Evolutionary conservation across 2,329 filamentous ascomycete species (phyloP).

Genomic region (Phyllosticta citriasiana): DNA sequence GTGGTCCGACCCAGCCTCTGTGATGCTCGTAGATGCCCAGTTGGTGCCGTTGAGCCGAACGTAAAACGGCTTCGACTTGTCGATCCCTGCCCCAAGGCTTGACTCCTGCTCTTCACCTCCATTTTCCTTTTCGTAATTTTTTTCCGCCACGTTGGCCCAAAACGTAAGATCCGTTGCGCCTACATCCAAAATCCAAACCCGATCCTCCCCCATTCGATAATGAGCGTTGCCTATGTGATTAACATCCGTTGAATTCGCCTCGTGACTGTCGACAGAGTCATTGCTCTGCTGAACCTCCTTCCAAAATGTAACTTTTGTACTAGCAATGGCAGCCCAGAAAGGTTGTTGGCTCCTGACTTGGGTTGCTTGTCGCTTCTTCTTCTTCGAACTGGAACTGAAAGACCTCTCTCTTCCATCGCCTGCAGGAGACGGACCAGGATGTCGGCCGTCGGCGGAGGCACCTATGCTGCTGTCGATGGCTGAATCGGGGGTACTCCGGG

Average conservation of each 20-base stretch:
- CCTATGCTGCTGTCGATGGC: constrained; percentile 18
- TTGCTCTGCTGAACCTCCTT: constrained; percentile 70
- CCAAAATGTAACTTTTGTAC: constrained; percentile 92
- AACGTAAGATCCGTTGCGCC: constrained; percentile 70
- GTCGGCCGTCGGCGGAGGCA: constrained; percentile 37
- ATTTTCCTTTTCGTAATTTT: constrained; percentile 24
- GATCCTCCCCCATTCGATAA: constrained; percentile 52
- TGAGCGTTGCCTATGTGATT: constrained; percentile 68
- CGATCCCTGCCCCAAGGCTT: constrained; percentile 41
- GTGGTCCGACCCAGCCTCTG: constrained; percentile 37
- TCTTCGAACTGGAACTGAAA: constrained; percentile 53
- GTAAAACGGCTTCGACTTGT: constrained; percentile 65
- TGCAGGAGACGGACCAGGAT: constrained; percentile 41
- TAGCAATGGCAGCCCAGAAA: constrained; percentile 87
- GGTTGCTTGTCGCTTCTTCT: constrained; percentile 81
- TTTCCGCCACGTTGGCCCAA: constrained; percentile 27
- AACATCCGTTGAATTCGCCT: constrained; percentile 65
- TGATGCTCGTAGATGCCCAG: constrained; percentile 70
- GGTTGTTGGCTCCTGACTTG: constrained; percentile 85
- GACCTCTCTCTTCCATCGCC: constrained; percentile 46
- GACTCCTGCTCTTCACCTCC: constrained; percentile 28
- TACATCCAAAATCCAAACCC: constrained; percentile 75
- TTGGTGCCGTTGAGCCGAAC: constrained; percentile 68
- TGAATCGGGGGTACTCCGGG: constrained; percentile 33
- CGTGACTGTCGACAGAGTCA: constrained; percentile 60